Conservation (phyloP, 2,329 filamentous ascomycete genomes). For the Erysiphe pulchra region DNA sequence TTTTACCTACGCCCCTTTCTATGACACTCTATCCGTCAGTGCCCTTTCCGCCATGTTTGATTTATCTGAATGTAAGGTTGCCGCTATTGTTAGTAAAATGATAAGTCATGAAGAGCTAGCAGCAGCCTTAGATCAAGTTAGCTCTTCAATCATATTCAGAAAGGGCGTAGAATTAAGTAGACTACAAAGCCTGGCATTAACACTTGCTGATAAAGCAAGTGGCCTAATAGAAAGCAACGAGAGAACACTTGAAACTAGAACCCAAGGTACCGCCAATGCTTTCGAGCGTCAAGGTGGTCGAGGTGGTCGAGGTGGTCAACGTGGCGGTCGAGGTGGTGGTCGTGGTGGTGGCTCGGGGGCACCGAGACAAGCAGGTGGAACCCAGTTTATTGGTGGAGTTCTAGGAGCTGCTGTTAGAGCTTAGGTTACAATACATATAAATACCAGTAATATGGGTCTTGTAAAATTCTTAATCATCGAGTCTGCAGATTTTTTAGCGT, state of each 20-base stretch:
- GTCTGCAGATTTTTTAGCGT: no score
- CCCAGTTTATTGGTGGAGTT: conserved; percentile 61
- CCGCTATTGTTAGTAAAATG: conserved; percentile 96
- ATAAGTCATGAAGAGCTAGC: conserved; percentile 96
- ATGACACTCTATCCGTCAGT: conserved; percentile 75
- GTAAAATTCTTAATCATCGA: not conserved
- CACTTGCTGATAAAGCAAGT: conserved; percentile 87
- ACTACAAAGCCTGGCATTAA: conserved; percentile 82
- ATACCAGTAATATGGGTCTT: no score
- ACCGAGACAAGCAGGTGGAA: conserved; percentile 33
- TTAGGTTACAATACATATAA: conserved; percentile 18
- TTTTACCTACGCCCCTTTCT: conserved; percentile 98
- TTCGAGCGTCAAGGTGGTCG: conserved; percentile 80
- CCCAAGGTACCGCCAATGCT: conserved; percentile 81
- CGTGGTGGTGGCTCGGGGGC: conserved; percentile 26
- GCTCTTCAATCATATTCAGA: conserved; percentile 91
- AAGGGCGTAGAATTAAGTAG: conserved; percentile 96
- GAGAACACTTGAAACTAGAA: conserved; percentile 87
- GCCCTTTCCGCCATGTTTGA: conserved; percentile 91
- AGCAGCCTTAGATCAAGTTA: conserved; percentile 92
- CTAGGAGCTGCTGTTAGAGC: conserved; percentile 42
- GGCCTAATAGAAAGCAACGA: conserved; percentile 92
- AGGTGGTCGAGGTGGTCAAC: conserved; percentile 39
- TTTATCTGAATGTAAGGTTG: conserved; percentile 67
- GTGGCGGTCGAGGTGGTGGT: conserved; percentile 36